Percentiles rank a stretch among this genome's conserved stretches.
These are phyloP conservation scores for Chaetomidium leptoderma DNA, from an alignment of 495 filamentous ascomycete genomes.

Conservation along the genomic window DNA sequence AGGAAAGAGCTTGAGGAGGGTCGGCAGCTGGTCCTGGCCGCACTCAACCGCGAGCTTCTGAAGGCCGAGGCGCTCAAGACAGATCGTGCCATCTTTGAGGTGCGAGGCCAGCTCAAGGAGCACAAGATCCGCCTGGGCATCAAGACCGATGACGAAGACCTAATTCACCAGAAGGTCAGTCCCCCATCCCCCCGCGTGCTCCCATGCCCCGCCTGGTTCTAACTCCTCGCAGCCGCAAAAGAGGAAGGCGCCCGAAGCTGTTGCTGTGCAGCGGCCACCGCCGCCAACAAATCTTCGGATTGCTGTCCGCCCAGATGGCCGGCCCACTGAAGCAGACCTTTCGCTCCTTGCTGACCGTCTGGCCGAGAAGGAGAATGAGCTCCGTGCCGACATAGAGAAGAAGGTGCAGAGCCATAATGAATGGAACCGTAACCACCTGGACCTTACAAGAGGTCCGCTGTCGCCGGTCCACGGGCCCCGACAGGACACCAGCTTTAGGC, in stretches of 20 bases:
- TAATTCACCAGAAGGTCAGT: constrained; percentile 87
- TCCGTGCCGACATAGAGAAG: constrained; percentile 70
- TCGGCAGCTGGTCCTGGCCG: constrained; percentile 69
- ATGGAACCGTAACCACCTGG: constrained; percentile 81
- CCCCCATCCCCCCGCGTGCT: background rate
- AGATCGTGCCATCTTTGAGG: constrained; percentile 73
- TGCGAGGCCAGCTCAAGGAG: constrained; percentile 74
- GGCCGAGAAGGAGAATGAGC: constrained; percentile 76
- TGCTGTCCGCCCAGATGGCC: constrained; percentile 65
- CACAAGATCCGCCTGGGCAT: constrained; percentile 83
- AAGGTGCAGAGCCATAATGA: constrained; percentile 77
- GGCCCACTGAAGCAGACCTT: constrained; percentile 69
- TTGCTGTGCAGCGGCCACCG: constrained; percentile 52
- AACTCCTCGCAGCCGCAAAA: constrained; percentile 55
- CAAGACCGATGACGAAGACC: constrained; percentile 89
- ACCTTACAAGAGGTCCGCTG: constrained; percentile 75
- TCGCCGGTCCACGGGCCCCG: constrained; percentile 65
- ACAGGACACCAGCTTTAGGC: constrained; percentile 57
- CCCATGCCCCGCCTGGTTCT: constrained; percentile 35
- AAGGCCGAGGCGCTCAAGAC: constrained; percentile 70
- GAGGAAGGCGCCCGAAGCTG: constrained; percentile 58
- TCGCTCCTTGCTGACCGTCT: constrained; percentile 67
- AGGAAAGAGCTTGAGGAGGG: constrained; percentile 89
- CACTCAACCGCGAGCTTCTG: constrained; percentile 71
- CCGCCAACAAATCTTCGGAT: constrained; percentile 55